These are phyloP conservation scores for Trichoderma cornu-damae DNA, from an alignment of 2,329 filamentous ascomycete genomes.

Conservation along the genomic window DNA sequence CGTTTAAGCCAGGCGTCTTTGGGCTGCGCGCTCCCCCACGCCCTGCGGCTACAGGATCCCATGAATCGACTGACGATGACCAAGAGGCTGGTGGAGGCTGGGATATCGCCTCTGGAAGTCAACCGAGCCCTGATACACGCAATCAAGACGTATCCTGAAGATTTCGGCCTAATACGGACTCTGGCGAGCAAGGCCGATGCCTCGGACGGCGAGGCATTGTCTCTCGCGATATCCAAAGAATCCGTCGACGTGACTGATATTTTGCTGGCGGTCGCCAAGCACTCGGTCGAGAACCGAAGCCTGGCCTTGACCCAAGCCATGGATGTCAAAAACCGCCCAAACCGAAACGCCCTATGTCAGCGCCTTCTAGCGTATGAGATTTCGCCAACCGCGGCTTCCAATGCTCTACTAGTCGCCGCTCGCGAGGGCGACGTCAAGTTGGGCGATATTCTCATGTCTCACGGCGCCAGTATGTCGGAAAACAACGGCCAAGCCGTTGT, in stretches of 20 bases:
- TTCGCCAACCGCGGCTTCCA: constrained; percentile 41
- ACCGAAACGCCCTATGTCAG: constrained; percentile 41
- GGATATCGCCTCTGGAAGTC: constrained; percentile 43
- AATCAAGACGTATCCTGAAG: constrained; percentile 43
- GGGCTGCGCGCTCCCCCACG: constrained; percentile 47
- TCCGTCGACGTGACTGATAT: constrained; percentile 43
- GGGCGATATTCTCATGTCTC: constrained; percentile 45
- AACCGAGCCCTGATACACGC: constrained; percentile 50
- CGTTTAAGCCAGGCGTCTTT: constrained; percentile 41
- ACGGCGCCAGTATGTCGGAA: constrained; percentile 48
- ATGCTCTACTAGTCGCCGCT: constrained; percentile 47
- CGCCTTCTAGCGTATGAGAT: constrained; percentile 45
- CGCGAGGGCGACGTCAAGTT: constrained; percentile 49
- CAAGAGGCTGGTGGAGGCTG: constrained; percentile 45
- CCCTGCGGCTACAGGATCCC: constrained; percentile 46
- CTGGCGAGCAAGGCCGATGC: constrained; percentile 46
- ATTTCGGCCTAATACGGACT: constrained; percentile 44
- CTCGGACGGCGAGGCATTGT: constrained; percentile 46
- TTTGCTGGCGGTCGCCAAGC: constrained; percentile 37
- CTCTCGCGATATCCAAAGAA: constrained; percentile 42
- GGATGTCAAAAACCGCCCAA: constrained; percentile 36
- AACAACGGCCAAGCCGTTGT: constrained; percentile 50
- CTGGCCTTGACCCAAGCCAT: constrained; percentile 41
- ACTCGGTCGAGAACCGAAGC: constrained; percentile 37
- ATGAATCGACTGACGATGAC: constrained; percentile 49